A percentile compares a stretch with the other conserved stretches of the same genome.
phyloP scores from a whole-genome alignment of 2,329 filamentous ascomycete species.

The Gnomoniopsis smithogilvyi region DNA sequence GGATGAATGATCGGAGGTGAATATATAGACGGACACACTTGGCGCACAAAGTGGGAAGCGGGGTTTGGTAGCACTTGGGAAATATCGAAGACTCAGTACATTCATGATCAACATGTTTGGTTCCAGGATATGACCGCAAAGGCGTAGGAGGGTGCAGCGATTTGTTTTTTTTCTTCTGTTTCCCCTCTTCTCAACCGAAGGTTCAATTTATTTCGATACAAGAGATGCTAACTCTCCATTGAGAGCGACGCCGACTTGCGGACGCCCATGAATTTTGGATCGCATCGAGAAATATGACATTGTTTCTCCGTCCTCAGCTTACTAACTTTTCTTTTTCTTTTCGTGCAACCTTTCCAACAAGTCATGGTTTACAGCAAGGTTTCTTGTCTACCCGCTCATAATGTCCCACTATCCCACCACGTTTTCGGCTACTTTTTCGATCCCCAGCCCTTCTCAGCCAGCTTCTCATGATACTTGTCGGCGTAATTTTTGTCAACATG shows the following conservation, averaged over 20 bases:
- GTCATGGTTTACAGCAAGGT: background rate
- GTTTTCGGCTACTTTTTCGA: background rate
- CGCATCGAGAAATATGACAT: background rate
- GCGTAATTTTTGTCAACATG: conserved; percentile 59
- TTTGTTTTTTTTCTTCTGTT: background rate
- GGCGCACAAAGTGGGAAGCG: background rate
- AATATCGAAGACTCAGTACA: background rate
- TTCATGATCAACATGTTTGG: background rate
- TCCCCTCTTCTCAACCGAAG: conserved; percentile 1
- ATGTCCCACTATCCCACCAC: conserved; percentile 27
- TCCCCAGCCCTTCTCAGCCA: conserved; percentile 47
- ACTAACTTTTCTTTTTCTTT: background rate
- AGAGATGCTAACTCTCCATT: background rate
- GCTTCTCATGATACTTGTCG: conserved; percentile 59
- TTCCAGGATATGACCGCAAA: background rate
- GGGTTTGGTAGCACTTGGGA: background rate
- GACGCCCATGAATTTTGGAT: background rate
- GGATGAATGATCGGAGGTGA: conserved; percentile 49
- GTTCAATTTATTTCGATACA: conserved; percentile 12
- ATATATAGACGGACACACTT: conserved; percentile 1
- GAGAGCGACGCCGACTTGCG: background rate
- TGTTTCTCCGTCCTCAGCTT: background rate
- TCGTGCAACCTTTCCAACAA: background rate
- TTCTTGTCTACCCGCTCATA: background rate
- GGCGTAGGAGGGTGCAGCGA: background rate